phyloP scores from a whole-genome alignment of 164 flowering plant species.

The Berberis thunbergii region DNA sequence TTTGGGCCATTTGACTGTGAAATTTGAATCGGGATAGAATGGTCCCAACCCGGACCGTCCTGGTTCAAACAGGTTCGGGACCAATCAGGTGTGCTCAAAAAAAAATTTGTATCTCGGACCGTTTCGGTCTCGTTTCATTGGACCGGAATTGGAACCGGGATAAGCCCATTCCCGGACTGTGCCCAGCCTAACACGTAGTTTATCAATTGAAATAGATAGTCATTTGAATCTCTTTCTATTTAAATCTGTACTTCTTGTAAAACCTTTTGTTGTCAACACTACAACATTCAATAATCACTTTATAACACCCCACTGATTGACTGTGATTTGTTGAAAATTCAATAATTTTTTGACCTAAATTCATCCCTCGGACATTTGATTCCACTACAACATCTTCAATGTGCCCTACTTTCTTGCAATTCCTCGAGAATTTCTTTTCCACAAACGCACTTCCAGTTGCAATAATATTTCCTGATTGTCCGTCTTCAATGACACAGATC shows the following conservation, averaged over 20 bases:
- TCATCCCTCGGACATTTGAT: constrained; percentile 50
- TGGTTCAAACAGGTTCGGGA: no score
- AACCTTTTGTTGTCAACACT: constrained; percentile 42
- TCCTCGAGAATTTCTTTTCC: constrained; percentile 74
- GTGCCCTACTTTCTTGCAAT: constrained; percentile 79
- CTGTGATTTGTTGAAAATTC: constrained; percentile 50
- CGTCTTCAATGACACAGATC: constrained; percentile 76
- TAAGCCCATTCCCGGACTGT: no score
- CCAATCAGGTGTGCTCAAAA: no score
- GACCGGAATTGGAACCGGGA: no score
- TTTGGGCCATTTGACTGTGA: no score
- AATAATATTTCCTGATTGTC: constrained; percentile 32
- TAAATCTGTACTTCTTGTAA: constrained; percentile 80
- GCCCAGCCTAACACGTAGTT: no score
- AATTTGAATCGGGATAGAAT: no score
- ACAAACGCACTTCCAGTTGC: constrained; percentile 77
- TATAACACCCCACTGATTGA: constrained; percentile 59
- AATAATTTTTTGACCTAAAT: constrained; percentile 60
- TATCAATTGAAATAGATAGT: constrained; percentile 44
- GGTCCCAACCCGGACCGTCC: no score
- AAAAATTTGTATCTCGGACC: no score
- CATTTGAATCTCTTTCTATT: constrained; percentile 69
- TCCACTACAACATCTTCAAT: constrained; percentile 91
- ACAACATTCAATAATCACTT: constrained; percentile 77
- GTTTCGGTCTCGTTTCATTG: no score